Evolutionary conservation across 768 basidiomycete species (phyloP).

Genomic region (Tylopilus subfusipes): DNA sequence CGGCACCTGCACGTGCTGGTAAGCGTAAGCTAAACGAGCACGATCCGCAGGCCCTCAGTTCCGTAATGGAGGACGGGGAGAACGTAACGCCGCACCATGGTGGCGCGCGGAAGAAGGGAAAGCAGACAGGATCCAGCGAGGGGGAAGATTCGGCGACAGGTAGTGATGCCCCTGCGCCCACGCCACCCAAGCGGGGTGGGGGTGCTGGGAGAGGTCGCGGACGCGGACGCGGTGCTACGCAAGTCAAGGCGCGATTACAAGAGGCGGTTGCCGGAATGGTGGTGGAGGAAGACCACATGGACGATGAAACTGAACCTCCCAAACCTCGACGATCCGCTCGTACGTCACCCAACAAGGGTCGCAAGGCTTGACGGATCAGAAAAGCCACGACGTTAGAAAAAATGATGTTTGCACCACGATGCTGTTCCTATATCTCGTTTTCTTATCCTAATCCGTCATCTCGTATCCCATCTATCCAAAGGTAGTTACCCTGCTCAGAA

Average conservation of each 20-base stretch:
- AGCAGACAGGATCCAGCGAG: constrained; percentile 14
- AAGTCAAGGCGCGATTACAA: constrained; percentile 19
- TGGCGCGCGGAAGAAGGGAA: constrained; percentile 25
- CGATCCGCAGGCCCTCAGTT: constrained; percentile 26
- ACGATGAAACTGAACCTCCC: constrained; percentile 24
- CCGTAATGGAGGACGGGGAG: constrained; percentile 21
- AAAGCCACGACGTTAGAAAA: not conserved
- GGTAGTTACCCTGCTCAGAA: constrained; percentile 8
- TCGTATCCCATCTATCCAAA: not conserved
- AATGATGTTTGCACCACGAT: not conserved
- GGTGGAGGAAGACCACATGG: constrained; percentile 29
- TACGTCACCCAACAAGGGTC: constrained; percentile 33
- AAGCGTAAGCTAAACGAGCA: constrained; percentile 38
- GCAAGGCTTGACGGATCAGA: constrained; percentile 7
- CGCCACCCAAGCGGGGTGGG: constrained; percentile 16
- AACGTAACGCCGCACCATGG: constrained; percentile 5
- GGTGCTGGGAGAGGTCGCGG: constrained; percentile 22
- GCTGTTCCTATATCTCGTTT: not conserved
- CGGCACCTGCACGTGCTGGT: constrained; percentile 25
- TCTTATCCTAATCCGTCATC: not conserved
- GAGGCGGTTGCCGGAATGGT: constrained; percentile 27
- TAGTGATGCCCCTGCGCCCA: constrained; percentile 6
- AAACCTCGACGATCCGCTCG: constrained; percentile 35
- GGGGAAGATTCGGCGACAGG: constrained; percentile 12
- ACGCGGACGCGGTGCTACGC: constrained; percentile 15